phyloP scores from a whole-genome alignment of 2,329 filamentous ascomycete genomes.

The Corinectria fuckeliana region DNA sequence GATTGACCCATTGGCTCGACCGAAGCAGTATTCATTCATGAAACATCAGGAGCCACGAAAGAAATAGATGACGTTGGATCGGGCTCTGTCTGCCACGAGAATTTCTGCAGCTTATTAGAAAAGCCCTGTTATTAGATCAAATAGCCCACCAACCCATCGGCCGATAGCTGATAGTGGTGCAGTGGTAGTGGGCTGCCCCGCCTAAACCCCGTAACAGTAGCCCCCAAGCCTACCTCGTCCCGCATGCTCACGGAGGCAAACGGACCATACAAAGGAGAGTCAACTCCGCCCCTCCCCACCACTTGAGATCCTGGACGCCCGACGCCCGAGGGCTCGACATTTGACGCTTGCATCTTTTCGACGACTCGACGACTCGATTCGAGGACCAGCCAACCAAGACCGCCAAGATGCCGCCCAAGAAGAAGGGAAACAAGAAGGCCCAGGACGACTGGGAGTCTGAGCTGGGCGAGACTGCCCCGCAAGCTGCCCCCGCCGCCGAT shows the following conservation, averaged over 20 bases:
- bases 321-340: conserved; percentile 9
- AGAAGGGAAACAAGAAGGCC: conserved; percentile 84
- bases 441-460: conserved; percentile 96
- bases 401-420: conserved; percentile 85
- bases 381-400: conserved; percentile 25
- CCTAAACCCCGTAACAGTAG: conserved; percentile 11
- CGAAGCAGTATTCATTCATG: too few relatives aligned
- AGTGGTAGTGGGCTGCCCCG: conserved; percentile 9
- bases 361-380: not conserved
- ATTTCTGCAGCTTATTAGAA: not conserved
- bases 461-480: conserved; percentile 77
- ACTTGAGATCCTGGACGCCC: conserved; percentile 27
- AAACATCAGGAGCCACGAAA: not conserved
- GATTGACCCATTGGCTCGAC: too few relatives aligned
- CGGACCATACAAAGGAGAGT: conserved; percentile 15
- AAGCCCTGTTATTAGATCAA: not conserved
- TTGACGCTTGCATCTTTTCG: conserved; percentile 26
- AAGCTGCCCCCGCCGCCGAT: conserved; percentile 51
- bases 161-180: conserved; percentile 1
- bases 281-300: conserved; percentile 18
- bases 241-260: conserved; percentile 6
- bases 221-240: conserved; percentile 15
- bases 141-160: too few relatives aligned
- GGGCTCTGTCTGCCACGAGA: not conserved
- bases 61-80: not conserved